Conservation (phyloP, 2,329 filamentous ascomycete species). For the Xylariaceae sp. region DNA sequence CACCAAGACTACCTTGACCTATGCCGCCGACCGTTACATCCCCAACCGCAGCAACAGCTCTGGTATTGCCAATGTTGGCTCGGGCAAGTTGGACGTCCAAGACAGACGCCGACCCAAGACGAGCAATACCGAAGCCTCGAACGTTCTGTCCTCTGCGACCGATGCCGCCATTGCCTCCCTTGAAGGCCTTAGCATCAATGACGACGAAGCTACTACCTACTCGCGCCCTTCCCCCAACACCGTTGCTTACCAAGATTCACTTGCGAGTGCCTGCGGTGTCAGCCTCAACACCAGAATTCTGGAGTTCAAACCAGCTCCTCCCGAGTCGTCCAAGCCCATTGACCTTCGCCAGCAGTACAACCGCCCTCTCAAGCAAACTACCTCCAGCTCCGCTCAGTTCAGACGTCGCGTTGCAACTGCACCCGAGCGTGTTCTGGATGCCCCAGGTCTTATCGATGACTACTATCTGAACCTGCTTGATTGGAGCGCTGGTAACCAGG, state of each 20-base stretch:
- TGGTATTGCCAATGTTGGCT: constrained; percentile 74
- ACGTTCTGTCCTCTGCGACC: constrained; percentile 71
- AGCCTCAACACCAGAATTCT: constrained; percentile 93
- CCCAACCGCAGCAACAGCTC: constrained; percentile 90
- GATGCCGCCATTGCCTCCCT: constrained; percentile 78
- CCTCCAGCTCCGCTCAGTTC: constrained; percentile 74
- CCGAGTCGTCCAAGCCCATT: constrained; percentile 96
- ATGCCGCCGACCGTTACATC: constrained; percentile 88
- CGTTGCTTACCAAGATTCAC: constrained; percentile 84
- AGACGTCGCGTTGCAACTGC: constrained; percentile 89
- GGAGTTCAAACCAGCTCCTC: constrained; percentile 96
- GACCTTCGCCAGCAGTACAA: constrained; percentile 98
- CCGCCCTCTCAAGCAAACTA: constrained; percentile 79
- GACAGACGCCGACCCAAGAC: constrained; percentile 72
- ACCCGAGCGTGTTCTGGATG: constrained; percentile 93
- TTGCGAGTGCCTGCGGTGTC: constrained; percentile 88
- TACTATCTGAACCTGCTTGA: constrained; percentile 99
- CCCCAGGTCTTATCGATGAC: constrained; percentile 92
- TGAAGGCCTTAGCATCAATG: constrained; percentile 70
- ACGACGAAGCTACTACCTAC: constrained; percentile 66
- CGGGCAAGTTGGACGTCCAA: constrained; percentile 71
- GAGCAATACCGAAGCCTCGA: constrained; percentile 65
- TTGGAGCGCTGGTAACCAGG: constrained; percentile 97
- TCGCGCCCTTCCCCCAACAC: constrained; percentile 80
- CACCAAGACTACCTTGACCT: constrained; percentile 73